phyloP scores from a whole-genome alignment of 2,329 filamentous ascomycete species.

The Aureobasidium subglaciale region DNA sequence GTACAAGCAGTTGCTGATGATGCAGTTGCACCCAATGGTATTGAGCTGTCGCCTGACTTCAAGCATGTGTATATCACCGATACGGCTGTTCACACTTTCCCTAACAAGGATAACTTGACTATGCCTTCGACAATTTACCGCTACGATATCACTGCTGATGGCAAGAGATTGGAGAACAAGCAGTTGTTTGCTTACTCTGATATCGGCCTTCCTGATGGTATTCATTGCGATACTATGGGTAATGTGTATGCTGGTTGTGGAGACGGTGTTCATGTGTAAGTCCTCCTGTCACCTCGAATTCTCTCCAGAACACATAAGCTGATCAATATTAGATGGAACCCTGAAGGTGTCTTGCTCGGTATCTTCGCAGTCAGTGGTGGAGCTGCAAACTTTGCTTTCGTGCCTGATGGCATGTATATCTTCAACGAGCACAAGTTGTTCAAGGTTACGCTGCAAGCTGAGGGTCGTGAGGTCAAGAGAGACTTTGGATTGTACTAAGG shows the following conservation, averaged over 20 bases:
- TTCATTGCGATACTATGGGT: conserved; percentile 17
- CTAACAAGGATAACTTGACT: conserved; percentile 27
- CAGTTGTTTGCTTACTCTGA: conserved; percentile 17
- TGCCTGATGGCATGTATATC: conserved; percentile 27
- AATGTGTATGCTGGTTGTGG: conserved; percentile 18
- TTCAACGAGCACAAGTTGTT: conserved; percentile 28
- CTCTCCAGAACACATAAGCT: not conserved
- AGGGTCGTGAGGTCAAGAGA: conserved; percentile 27
- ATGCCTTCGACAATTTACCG: conserved; percentile 37
- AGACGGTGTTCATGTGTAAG: conserved; percentile 17
- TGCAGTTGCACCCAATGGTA: conserved; percentile 39
- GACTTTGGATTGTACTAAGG: conserved; percentile 24
- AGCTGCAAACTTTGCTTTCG: conserved; percentile 33
- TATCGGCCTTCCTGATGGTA: conserved; percentile 16
- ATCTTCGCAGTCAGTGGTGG: conserved; percentile 45
- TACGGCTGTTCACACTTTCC: conserved; percentile 24
- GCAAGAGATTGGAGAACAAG: conserved; percentile 26
- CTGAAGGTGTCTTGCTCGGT: conserved; percentile 21
- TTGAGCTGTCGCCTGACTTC: conserved; percentile 38
- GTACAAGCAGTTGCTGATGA: conserved; percentile 36
- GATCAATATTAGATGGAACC: conserved; percentile 10
- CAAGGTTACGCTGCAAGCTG: conserved; percentile 27
- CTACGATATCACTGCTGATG: conserved; percentile 32
- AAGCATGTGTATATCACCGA: conserved; percentile 41
- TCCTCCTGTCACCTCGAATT: not conserved